Conservation (phyloP, 2,329 filamentous ascomycete genomes). For the Aotearoamyces nothofagi region DNA sequence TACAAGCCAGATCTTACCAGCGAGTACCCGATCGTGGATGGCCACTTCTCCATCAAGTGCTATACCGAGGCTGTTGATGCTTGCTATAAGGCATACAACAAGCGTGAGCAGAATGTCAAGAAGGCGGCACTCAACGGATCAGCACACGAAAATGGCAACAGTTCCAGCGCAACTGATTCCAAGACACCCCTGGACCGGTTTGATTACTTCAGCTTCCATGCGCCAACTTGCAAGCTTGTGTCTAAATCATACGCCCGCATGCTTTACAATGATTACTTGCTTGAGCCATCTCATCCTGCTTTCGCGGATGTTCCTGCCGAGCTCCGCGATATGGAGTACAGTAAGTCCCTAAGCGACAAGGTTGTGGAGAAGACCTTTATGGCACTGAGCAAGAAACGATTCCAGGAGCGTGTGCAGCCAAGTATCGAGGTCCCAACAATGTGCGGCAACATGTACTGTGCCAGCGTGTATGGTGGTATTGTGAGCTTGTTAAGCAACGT, state of each 20-base stretch:
- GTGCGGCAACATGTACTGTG: slow-evolving; percentile 51
- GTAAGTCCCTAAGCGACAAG: slow-evolving; percentile 68
- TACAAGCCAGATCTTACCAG: slow-evolving; percentile 81
- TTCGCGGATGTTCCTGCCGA: slow-evolving; percentile 67
- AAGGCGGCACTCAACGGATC: slow-evolving; percentile 34
- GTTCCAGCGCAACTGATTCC: slow-evolving; percentile 20
- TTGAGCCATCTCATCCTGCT: slow-evolving; percentile 46
- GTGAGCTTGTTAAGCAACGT: slow-evolving; percentile 36
- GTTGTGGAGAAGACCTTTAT: slow-evolving; percentile 78
- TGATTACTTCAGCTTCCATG: slow-evolving; percentile 71
- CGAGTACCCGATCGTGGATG: slow-evolving; percentile 77
- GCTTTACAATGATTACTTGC: slow-evolving; percentile 74
- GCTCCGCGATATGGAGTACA: slow-evolving; percentile 64
- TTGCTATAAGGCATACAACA: slow-evolving; percentile 68
- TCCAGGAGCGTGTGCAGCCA: slow-evolving; percentile 61
- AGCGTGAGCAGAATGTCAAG: slow-evolving; percentile 50
- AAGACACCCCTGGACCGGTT: slow-evolving; percentile 65
- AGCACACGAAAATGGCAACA: slow-evolving; percentile 36
- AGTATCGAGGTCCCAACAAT: slow-evolving; percentile 63
- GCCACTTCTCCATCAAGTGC: slow-evolving; percentile 70
- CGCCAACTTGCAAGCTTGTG: slow-evolving; percentile 77
- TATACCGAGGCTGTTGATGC: slow-evolving; percentile 69
- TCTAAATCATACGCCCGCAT: slow-evolving; percentile 73
- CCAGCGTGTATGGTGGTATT: slow-evolving; percentile 41
- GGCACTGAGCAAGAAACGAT: slow-evolving; percentile 69